Percentiles rank a stretch among this genome's conserved stretches.
Evolutionary conservation across 345 rosid species (phyloP).

Genomic region (Bretschneidera sinensis): DNA sequence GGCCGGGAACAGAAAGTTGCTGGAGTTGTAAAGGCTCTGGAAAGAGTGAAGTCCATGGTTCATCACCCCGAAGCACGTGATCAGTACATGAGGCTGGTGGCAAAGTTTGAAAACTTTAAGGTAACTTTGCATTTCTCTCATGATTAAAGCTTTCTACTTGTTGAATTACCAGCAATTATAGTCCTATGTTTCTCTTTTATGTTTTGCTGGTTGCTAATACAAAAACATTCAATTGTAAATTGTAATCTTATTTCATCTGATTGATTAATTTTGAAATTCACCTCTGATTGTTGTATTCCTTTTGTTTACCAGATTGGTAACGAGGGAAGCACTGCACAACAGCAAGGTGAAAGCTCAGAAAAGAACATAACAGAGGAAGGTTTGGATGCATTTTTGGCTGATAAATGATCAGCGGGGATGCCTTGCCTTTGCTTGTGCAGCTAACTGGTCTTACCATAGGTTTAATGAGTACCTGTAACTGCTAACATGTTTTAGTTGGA

Average conservation of each 20-base stretch:
- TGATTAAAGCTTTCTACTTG: neutral
- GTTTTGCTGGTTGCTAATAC: neutral
- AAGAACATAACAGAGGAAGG: neutral
- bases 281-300: neutral
- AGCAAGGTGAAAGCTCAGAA: conserved; percentile 2
- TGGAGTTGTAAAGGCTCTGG: conserved; percentile 56
- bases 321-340: conserved; percentile 11
- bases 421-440: neutral
- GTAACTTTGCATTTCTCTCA: conserved; percentile 14
- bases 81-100: conserved; percentile 58
- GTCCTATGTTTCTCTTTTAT: neutral
- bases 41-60: conserved; percentile 61
- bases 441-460: neutral
- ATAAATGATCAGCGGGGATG: neutral
- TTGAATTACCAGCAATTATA: neutral
- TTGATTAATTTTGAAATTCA: neutral
- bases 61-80: conserved; percentile 51
- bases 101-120: conserved; percentile 29
- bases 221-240: neutral
- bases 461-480: neutral
- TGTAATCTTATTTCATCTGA: neutral
- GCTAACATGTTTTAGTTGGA: neutral
- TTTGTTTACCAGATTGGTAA: conserved; percentile 23
- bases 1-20: conserved; percentile 50
- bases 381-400: neutral